Evolutionary conservation across 495 filamentous ascomycete genomes (phyloP).

Genomic region (Cercophora scortea): DNA sequence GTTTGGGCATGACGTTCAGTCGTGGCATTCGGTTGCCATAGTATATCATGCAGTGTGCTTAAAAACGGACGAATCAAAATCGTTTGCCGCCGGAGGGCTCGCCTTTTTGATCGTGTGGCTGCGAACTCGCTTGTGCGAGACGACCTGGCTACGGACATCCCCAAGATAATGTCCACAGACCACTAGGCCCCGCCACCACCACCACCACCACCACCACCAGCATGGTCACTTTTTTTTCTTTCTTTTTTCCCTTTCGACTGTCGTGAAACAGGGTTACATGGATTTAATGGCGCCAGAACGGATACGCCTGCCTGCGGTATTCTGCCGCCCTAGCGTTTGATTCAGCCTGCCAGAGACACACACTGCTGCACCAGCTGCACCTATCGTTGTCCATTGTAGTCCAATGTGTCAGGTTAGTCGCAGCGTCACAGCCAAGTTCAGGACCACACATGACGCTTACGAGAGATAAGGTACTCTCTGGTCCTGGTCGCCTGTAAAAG

Average conservation of each 20-base stretch:
- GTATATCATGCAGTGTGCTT: background rate
- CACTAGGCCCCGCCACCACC: constrained; percentile 6
- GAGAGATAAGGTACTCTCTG: too few species aligned
- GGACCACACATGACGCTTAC: too few species aligned
- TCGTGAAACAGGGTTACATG: constrained; percentile 4
- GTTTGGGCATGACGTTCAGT: constrained; percentile 1
- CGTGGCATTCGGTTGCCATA: background rate
- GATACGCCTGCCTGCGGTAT: background rate
- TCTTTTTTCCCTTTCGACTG: background rate
- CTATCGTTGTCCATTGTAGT: background rate
- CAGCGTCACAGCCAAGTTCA: background rate
- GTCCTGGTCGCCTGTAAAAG: too few species aligned
- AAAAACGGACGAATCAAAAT: background rate
- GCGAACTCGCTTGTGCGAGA: constrained; percentile 3
- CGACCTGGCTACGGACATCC: constrained; percentile 22
- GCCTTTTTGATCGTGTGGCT: background rate
- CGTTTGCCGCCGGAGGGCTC: background rate
- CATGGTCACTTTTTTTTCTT: too few species aligned
- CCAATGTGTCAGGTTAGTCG: constrained; percentile 8
- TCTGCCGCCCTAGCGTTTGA: background rate
- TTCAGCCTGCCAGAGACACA: background rate
- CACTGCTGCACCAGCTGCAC: too few species aligned
- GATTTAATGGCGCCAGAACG: background rate
- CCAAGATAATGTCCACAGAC: constrained; percentile 21
- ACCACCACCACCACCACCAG: constrained; percentile 1